These are phyloP conservation scores for Herpetomonas samuelpessoai DNA, from an alignment of 208 protist genomes.

Conservation along the genomic window DNA sequence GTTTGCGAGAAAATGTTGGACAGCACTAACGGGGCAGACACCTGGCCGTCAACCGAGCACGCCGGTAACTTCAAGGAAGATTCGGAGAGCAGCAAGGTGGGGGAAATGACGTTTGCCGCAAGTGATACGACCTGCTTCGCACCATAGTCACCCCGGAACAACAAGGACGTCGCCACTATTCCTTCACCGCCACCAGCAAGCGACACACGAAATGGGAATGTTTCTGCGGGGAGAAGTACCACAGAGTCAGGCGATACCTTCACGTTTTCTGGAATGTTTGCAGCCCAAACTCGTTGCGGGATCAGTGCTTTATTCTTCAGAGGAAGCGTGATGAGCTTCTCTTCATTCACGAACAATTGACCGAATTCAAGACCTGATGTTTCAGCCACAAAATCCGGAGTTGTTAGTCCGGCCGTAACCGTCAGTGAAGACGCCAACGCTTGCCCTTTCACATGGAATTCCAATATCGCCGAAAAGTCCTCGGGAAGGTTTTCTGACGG, in stretches of 20 bases:
- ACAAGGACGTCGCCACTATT: slow-evolving; percentile 36
- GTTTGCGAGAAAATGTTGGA: slow-evolving; percentile 20
- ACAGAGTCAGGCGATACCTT: slow-evolving; percentile 21
- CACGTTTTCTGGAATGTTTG: slow-evolving; percentile 39
- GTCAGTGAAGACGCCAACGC: slow-evolving; percentile 29
- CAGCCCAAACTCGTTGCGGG: slow-evolving; percentile 41
- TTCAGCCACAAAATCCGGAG: slow-evolving; percentile 20
- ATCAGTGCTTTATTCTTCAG: slow-evolving; percentile 43
- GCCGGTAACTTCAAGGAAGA: slow-evolving; percentile 25
- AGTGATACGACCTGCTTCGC: slow-evolving; percentile 28
- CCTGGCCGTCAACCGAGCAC: slow-evolving; percentile 27
- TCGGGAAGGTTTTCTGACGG: slow-evolving; percentile 17
- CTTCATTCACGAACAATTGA: slow-evolving; percentile 17
- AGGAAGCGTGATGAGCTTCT: slow-evolving; percentile 21
- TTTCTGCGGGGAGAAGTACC: slow-evolving; percentile 29
- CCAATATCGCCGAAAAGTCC: slow-evolving; percentile 14
- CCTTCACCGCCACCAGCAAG: slow-evolving; percentile 30
- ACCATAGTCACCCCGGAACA: slow-evolving; percentile 41
- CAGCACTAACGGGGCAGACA: slow-evolving; percentile 26
- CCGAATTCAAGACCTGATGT: slow-evolving; percentile 29
- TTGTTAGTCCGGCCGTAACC: slow-evolving; percentile 34
- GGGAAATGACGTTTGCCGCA: slow-evolving; percentile 21
- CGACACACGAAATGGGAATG: slow-evolving; percentile 29
- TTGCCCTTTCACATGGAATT: slow-evolving; percentile 38
- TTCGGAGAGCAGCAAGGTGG: slow-evolving; percentile 27